Conservation (phyloP, 2,329 filamentous ascomycete species). For the Aphanocladium album region DNA sequence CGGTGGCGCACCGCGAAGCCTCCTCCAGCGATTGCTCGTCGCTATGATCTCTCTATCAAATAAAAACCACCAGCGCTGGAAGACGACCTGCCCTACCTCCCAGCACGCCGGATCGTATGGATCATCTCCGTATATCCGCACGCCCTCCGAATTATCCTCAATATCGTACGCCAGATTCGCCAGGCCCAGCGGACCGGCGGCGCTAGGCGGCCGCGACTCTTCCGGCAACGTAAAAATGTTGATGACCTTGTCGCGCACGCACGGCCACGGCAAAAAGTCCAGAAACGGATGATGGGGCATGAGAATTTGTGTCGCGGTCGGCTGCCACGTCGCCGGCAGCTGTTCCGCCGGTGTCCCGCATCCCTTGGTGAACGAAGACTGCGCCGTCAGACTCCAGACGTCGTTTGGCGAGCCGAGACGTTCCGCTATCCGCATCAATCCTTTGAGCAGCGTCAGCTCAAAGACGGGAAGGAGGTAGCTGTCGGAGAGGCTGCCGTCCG, state of each 20-base stretch:
- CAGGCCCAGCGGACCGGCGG: constrained; percentile 41
- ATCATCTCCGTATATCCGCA: constrained; percentile 44
- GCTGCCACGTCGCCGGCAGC: constrained; percentile 44
- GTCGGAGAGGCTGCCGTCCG: constrained; percentile 33
- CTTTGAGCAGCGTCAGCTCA: constrained; percentile 45
- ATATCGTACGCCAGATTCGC: constrained; percentile 52
- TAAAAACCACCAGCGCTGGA: constrained; percentile 57
- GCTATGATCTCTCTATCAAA: constrained; percentile 50
- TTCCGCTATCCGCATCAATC: constrained; percentile 40
- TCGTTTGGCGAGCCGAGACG: constrained; percentile 37
- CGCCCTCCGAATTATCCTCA: constrained; percentile 49
- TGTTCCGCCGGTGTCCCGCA: constrained; percentile 27
- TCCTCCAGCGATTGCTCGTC: constrained; percentile 47
- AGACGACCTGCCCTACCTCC: constrained; percentile 55
- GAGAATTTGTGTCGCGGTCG: constrained; percentile 43
- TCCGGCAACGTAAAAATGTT: constrained; percentile 45
- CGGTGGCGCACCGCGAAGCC: constrained; percentile 38
- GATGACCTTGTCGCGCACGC: constrained; percentile 48
- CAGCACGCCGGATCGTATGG: constrained; percentile 44
- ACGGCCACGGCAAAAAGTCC: constrained; percentile 55
- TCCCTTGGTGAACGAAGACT: constrained; percentile 41
- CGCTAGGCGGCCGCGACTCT: constrained; percentile 40
- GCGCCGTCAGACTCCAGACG: constrained; percentile 42
- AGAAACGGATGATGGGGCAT: constrained; percentile 53
- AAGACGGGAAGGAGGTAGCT: constrained; percentile 44